phyloP scores from a whole-genome alignment of 2,329 filamentous ascomycete genomes.

The Fusarium palustre region DNA sequence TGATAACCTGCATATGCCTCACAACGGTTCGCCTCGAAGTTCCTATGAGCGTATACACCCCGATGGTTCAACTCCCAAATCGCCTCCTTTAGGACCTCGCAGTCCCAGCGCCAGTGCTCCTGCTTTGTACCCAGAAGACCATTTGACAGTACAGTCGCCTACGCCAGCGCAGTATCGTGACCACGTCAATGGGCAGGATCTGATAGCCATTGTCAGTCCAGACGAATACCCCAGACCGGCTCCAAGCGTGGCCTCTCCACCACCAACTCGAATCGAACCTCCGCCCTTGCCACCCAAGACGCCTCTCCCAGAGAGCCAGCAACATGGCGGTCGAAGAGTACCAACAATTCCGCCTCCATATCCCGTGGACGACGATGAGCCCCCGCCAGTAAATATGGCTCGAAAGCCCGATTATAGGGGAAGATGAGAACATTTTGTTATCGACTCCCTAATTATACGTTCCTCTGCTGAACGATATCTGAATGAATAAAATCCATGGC shows the following conservation, averaged over 20 bases:
- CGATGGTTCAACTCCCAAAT: conserved; percentile 43
- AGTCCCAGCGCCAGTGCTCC: conserved; percentile 47
- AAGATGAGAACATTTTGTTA: conserved; percentile 43
- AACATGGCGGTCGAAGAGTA: conserved; percentile 48
- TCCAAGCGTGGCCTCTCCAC: conserved; percentile 49
- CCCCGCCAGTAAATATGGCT: conserved; percentile 86
- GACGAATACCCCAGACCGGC: conserved; percentile 66
- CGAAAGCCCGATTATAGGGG: conserved; percentile 81
- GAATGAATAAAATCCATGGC: neutral
- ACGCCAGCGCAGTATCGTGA: conserved; percentile 69
- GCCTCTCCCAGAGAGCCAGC: conserved; percentile 68
- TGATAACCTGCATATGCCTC: conserved; percentile 60
- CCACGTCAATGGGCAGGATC: conserved; percentile 69
- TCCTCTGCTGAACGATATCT: neutral
- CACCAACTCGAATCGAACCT: conserved; percentile 63
- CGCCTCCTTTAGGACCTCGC: conserved; percentile 46
- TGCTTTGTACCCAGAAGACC: conserved; percentile 57
- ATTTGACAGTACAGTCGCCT: conserved; percentile 67
- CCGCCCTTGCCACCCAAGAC: conserved; percentile 84
- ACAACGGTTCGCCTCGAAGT: conserved; percentile 60
- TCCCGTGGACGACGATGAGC: conserved; percentile 82
- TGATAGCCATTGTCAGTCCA: conserved; percentile 71
- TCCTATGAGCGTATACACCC: conserved; percentile 61
- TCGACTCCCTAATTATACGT: neutral
- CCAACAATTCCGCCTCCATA: conserved; percentile 72